Evolutionary conservation across 371 early-diverging fungal species (phyloP).

Genomic region (Apophysomyces ossiformis): DNA sequence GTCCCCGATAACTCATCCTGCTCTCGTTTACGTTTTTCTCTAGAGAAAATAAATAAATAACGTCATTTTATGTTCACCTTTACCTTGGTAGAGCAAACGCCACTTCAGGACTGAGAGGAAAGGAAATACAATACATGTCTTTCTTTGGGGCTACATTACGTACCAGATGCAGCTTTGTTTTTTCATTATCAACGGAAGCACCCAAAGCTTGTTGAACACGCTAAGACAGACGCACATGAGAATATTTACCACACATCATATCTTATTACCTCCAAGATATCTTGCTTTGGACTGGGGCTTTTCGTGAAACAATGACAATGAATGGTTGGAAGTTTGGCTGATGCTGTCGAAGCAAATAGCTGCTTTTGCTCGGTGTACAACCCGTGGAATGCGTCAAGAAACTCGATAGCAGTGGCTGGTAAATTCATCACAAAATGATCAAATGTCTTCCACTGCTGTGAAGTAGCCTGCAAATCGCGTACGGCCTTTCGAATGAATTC

Average conservation of each 20-base stretch:
- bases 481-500: conserved; percentile 85
- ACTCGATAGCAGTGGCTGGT: conserved; percentile 95
- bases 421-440: conserved; percentile 98
- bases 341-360: conserved; percentile 37
- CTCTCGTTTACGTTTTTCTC: conserved; percentile 33
- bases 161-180: conserved; percentile 72
- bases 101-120: conserved; percentile 68
- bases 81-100: conserved; percentile 47
- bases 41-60: conserved; percentile 1
- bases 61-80: neutral
- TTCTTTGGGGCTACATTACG: conserved; percentile 97
- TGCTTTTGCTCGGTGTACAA: conserved; percentile 58
- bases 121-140: conserved; percentile 96
- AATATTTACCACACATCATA: conserved; percentile 7
- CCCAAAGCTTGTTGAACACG: conserved; percentile 62
- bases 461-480: conserved; percentile 41
- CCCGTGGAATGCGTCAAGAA: conserved; percentile 83
- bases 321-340: conserved; percentile 75
- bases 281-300: conserved; percentile 69
- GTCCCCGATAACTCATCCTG: neutral
- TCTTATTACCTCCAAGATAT: conserved; percentile 64
- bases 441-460: conserved; percentile 69
- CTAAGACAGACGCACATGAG: conserved; percentile 15
- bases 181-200: conserved; percentile 47
- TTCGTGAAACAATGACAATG: conserved; percentile 97